Evolutionary conservation across 306 rosid species (phyloP).

Genomic region (Casuarina cunninghamiana): DNA sequence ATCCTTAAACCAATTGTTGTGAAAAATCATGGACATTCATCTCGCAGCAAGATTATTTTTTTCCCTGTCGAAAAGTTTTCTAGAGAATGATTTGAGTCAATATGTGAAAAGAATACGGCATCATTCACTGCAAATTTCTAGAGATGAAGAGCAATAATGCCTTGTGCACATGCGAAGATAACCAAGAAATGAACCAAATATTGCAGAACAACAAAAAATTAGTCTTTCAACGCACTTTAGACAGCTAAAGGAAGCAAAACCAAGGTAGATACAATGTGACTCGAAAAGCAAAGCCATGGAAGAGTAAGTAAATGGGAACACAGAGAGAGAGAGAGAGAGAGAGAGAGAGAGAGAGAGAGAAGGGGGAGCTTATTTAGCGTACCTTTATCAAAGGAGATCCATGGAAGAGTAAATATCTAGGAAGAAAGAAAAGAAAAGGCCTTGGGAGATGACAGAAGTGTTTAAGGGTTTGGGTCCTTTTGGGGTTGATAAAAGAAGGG

Average conservation of each 20-base stretch:
- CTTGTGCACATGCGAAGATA: background rate
- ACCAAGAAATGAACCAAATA: background rate
- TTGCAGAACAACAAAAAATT: background rate
- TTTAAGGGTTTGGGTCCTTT: conserved; percentile 12
- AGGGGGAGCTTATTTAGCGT: conserved; percentile 26
- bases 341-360: conserved; percentile 5
- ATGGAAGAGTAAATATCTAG: conserved; percentile 44
- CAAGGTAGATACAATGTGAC: background rate
- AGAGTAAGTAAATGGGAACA: conserved; percentile 27
- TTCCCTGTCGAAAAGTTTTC: too few species aligned
- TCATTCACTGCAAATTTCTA: too few species aligned
- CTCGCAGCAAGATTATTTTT: too few species aligned
- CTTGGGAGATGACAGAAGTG: conserved; percentile 9
- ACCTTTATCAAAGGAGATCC: conserved; percentile 55
- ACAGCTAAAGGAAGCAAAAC: conserved; percentile 18
- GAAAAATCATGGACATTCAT: background rate
- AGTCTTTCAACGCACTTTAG: background rate
- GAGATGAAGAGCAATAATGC: background rate
- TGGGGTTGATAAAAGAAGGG: conserved; percentile 34
- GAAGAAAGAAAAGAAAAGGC: conserved; percentile 28
- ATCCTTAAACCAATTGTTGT: background rate
- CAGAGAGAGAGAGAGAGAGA: conserved; percentile 25
- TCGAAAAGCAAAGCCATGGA: conserved; percentile 25
- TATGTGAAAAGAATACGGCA: too few species aligned
- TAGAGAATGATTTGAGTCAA: too few species aligned